Conservation (phyloP, 2,329 filamentous ascomycete genomes). For the Fusarium hostae region DNA sequence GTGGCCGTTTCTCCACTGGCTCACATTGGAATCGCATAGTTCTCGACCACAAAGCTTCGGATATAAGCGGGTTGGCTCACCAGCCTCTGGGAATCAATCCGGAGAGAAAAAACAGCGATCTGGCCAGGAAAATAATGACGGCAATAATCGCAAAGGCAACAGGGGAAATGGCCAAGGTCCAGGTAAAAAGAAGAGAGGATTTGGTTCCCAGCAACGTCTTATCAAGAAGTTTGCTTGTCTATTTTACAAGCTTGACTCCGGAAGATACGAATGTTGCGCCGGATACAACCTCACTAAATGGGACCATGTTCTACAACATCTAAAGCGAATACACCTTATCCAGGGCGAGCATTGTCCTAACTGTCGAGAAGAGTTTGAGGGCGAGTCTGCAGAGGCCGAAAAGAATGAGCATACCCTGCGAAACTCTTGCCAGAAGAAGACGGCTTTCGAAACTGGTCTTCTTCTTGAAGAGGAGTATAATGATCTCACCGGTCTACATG, state of each 20-base stretch:
- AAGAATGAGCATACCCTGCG: background rate
- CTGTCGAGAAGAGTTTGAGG: accelerated
- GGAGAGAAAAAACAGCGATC: accelerated
- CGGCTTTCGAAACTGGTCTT: accelerated
- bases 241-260: background rate
- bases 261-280: background rate
- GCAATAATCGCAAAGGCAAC: accelerated
- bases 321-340: accelerated
- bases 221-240: background rate
- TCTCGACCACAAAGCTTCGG: background rate
- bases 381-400: accelerated
- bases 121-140: accelerated
- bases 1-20: background rate
- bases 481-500: accelerated
- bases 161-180: background rate
- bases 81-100: background rate
- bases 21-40: accelerated
- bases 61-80: background rate
- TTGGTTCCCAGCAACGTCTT: accelerated
- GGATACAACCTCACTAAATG: accelerated
- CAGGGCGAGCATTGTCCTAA: background rate
- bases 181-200: accelerated
- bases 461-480: accelerated
- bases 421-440: accelerated
- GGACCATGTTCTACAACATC: background rate